Base-by-base conservation (phyloP, 2,329 filamentous ascomycete species). In the Chaetomiaceae sp. region DNA sequence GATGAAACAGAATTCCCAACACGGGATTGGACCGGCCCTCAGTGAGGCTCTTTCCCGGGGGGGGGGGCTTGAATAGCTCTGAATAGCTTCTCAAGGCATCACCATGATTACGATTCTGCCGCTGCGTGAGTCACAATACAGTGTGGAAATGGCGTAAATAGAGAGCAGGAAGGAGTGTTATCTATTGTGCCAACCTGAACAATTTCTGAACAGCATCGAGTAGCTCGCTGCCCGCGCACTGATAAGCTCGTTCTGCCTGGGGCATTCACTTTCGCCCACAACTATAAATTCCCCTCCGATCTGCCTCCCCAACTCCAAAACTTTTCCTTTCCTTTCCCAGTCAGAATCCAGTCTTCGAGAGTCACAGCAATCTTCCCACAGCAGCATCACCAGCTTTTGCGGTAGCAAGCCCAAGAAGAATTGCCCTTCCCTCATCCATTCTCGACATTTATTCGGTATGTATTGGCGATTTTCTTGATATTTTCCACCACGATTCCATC, bases 261-360 rank as follows among this genome's bases (percentile, higher is more conserved):
- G 5, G 9, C 11, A n/a, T 29, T 49, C 37, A 29, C 38, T 32
- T 29, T 45, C 34, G 45, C 29, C 34, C 37, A 23, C 25, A 10
- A 18, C 9, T 52, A 52, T 47, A 46, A 34, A 52, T 52, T 18
- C 13, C 16, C 18, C 14, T 1, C 13, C 7, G n/a, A 10, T 14
- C 30, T 30, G 27, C 37, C 36, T 36, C 47, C 33, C 40, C 33
- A 5, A 8, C 20, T 16, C 40, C 21, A 21, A 13, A 23, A 30
- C n/a, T 46, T 50, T 21, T 21, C 50, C 33, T 42, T 50, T 47
- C 11, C 18, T 43, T 25, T 37, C 30, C 23, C 13, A 33, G 47
- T 54, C 47, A 11, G n/a, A 16, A n/a, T n/a, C 36, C 43, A 16
- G 21, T 14, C 6, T 27, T n/a, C 33, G 41, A 46, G 29, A 16